Conservation (phyloP, 106 monocot genomes). For the Vanilla planifolia region DNA sequence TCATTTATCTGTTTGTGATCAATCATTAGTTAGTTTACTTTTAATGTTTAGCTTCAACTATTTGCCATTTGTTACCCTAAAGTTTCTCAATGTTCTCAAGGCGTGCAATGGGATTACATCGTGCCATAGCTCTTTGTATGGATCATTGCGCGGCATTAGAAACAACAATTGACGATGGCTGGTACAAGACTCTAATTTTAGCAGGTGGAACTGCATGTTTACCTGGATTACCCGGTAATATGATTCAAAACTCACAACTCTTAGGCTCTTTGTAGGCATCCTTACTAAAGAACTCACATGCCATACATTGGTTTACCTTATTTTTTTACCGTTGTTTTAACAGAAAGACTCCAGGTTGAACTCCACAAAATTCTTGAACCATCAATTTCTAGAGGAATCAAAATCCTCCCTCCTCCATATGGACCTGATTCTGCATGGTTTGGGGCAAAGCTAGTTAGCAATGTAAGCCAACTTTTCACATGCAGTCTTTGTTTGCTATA, state of each 20-base stretch:
- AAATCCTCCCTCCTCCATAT: slow-evolving; percentile 64
- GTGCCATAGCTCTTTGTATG: slow-evolving; percentile 81
- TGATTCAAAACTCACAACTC: background rate
- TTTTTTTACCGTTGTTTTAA: slow-evolving; percentile 1
- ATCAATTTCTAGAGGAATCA: slow-evolving; percentile 66
- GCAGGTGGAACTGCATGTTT: slow-evolving; percentile 89
- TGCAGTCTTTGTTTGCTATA: background rate
- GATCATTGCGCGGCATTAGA: slow-evolving; percentile 74
- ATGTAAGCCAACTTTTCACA: slow-evolving; percentile 44
- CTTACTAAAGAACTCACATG: too few species aligned
- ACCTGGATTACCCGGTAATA: slow-evolving; percentile 78
- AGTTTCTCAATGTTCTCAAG: slow-evolving; percentile 19
- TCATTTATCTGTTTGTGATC: too few species aligned
- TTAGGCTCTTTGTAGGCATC: too few species aligned
- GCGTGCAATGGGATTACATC: slow-evolving; percentile 81
- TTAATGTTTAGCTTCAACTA: too few species aligned
- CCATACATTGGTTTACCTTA: background rate
- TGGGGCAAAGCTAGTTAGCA: slow-evolving; percentile 84
- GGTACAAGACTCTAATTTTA: slow-evolving; percentile 89
- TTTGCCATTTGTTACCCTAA: too few species aligned
- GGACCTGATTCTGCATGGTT: slow-evolving; percentile 91
- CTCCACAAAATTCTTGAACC: slow-evolving; percentile 50
- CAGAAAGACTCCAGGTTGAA: slow-evolving; percentile 90
- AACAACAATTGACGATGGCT: slow-evolving; percentile 48
- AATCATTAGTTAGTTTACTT: too few species aligned